Conservation (phyloP, 768 basidiomycete species). For the Coprinopsis marcescibilis region DNA sequence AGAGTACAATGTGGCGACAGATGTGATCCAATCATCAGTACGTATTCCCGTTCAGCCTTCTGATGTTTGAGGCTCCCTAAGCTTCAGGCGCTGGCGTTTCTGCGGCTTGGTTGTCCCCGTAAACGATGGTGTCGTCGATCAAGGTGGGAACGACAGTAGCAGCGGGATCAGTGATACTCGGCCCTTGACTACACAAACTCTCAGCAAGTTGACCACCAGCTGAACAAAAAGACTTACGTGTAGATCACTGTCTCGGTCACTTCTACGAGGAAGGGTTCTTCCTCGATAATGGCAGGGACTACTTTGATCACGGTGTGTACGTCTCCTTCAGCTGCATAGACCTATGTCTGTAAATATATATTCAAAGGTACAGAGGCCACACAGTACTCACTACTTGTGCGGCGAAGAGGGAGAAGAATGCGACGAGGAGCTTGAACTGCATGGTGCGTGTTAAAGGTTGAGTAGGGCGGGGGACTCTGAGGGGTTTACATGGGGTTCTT, state of each 20-base stretch:
- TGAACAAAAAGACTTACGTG: constrained; percentile 17
- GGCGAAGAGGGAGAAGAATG: not conserved
- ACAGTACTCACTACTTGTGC: not conserved
- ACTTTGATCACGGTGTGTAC: constrained; percentile 17
- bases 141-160: not conserved
- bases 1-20: no score
- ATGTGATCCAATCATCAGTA: no score
- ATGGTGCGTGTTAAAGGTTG: not conserved
- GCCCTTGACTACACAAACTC: not conserved
- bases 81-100: no score
- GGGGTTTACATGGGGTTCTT: not conserved
- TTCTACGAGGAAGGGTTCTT: constrained; percentile 19
- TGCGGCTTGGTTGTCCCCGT: not conserved
- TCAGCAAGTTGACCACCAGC: not conserved
- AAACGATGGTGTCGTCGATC: not conserved
- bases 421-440: not conserved
- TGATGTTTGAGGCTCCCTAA: no score
- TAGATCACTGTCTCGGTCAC: constrained; percentile 17
- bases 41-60: no score
- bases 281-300: constrained; percentile 15
- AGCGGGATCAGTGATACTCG: not conserved
- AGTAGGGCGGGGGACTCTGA: not conserved
- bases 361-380: not conserved
- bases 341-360: not conserved
- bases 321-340: constrained; percentile 13